These are phyloP conservation scores for Geotrichum reessii DNA, from an alignment of 1,139 yeast genomes.

Conservation along the genomic window DNA sequence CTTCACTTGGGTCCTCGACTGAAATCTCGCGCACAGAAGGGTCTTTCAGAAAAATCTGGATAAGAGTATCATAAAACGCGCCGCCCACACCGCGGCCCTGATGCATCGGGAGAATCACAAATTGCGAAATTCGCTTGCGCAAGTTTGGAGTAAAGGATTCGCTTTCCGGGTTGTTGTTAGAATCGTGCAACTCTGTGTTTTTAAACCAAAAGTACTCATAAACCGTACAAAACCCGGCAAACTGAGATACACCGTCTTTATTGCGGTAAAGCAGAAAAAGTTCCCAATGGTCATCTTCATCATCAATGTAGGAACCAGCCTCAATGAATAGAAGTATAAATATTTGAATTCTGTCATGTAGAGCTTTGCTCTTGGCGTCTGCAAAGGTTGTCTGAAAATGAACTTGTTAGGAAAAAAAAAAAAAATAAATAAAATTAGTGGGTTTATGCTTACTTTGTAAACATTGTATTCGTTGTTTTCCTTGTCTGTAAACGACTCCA, in stretches of 20 bases:
- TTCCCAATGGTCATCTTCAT: slow-evolving; percentile 69
- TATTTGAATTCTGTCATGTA: slow-evolving; percentile 70
- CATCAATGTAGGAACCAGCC: slow-evolving; percentile 87
- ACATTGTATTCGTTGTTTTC: slow-evolving; percentile 38
- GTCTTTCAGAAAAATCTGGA: slow-evolving; percentile 52
- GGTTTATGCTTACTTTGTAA: slow-evolving; percentile 29
- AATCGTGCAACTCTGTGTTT: slow-evolving; percentile 54
- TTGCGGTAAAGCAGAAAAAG: slow-evolving; percentile 38
- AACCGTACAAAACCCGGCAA: slow-evolving; percentile 78
- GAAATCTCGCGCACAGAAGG: slow-evolving; percentile 62
- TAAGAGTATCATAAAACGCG: slow-evolving; percentile 52
- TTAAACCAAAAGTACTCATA: slow-evolving; percentile 80
- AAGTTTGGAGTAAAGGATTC: slow-evolving; percentile 31
- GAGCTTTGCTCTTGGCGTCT: slow-evolving; percentile 42
- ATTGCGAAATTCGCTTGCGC: slow-evolving; percentile 82
- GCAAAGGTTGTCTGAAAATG: slow-evolving; percentile 42
- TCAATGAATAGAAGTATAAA: slow-evolving; percentile 81
- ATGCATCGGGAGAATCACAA: slow-evolving; percentile 73
- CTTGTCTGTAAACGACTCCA: slow-evolving; percentile 37
- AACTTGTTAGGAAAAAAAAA: slow-evolving; percentile 21
- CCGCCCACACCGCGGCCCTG: slow-evolving; percentile 69
- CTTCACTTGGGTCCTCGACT: slow-evolving; percentile 93
- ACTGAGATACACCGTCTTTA: slow-evolving; percentile 29
- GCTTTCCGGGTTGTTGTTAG: slow-evolving; percentile 21
- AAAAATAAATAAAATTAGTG: neutral